A percentile compares a stretch with the other conserved stretches of the same genome.
Evolutionary conservation across 345 rosid genomes (phyloP).

Genomic region (Pistacia integerrima): DNA sequence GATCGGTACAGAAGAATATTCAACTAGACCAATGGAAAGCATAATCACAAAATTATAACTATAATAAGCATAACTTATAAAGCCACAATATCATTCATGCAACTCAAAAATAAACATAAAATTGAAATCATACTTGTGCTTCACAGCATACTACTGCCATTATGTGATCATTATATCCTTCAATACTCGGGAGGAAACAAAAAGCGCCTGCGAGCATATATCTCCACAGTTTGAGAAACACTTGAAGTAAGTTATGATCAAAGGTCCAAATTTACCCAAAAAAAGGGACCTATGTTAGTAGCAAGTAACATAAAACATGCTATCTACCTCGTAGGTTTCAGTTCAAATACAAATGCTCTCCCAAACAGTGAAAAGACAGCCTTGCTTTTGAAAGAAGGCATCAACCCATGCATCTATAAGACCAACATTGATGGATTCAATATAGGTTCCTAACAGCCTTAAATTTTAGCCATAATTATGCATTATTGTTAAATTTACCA

Average conservation of each 20-base stretch:
- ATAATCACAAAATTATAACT: not conserved
- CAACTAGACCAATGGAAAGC: not conserved
- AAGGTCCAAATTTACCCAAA: not conserved
- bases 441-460: too few relatives aligned
- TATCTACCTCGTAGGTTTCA: not conserved
- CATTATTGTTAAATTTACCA: too few relatives aligned
- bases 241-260: constrained; percentile 6
- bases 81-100: not conserved
- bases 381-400: not conserved
- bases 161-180: constrained; percentile 78
- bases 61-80: not conserved
- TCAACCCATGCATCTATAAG: not conserved
- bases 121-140: constrained; percentile 57
- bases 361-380: not conserved
- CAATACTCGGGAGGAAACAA: constrained; percentile 78
- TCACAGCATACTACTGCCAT: constrained; percentile 86
- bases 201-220: constrained; percentile 87
- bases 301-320: not conserved
- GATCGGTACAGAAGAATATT: not conserved
- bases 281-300: not conserved
- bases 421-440: too few relatives aligned
- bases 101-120: not conserved
- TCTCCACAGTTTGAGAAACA: constrained; percentile 45
- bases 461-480: too few relatives aligned
- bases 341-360: not conserved